Evolutionary conservation across 345 rosid genomes (phyloP).

Genomic region (Aurinia saxatilis): DNA sequence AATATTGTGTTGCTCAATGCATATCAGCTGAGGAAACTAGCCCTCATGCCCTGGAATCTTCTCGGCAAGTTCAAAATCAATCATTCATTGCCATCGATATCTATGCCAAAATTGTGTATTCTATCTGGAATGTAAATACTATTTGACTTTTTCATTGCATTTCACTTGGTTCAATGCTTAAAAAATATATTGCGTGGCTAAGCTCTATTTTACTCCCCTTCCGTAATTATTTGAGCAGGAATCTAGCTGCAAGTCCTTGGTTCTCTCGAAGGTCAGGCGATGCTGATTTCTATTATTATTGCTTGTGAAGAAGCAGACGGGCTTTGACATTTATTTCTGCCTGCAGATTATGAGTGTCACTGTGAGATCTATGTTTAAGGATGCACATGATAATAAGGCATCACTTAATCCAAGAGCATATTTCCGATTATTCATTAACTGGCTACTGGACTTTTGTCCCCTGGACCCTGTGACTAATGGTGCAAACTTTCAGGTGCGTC

Average conservation of each 20-base stretch:
- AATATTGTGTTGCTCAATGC: background rate
- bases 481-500: constrained; percentile 50
- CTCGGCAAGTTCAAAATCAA: background rate
- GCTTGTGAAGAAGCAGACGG: background rate
- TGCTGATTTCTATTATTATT: background rate
- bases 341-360: constrained; percentile 53
- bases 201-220: background rate
- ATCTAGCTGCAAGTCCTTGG: constrained; percentile 39
- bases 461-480: constrained; percentile 47
- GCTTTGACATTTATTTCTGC: background rate
- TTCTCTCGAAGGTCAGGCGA: constrained; percentile 50
- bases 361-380: constrained; percentile 61
- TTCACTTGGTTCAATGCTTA: background rate
- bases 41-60: background rate
- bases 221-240: constrained; percentile 55
- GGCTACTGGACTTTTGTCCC: constrained; percentile 54
- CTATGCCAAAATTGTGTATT: background rate
- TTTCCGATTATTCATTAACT: constrained; percentile 67
- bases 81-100: background rate
- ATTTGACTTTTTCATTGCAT: constrained; percentile 14
- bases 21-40: background rate
- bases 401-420: constrained; percentile 72
- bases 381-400: constrained; percentile 56
- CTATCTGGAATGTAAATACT: constrained; percentile 40
- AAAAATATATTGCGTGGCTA: background rate